A percentile compares a stretch with the other conserved stretches of the same genome.
phyloP scores from a whole-genome alignment of 495 filamentous ascomycete species.

The Penicillium argentinense region DNA sequence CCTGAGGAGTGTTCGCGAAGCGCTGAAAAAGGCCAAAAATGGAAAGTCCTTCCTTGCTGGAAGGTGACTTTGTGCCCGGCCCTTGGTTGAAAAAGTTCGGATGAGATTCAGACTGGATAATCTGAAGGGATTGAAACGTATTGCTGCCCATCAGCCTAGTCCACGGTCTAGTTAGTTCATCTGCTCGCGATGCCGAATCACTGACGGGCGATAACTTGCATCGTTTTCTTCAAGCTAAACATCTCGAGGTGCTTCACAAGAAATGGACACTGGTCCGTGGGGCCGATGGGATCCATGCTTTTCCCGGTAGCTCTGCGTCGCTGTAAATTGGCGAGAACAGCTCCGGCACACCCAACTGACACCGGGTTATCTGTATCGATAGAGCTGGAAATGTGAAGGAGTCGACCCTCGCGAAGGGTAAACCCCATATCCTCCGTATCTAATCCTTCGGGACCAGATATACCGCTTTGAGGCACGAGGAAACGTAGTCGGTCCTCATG shows the following conservation, averaged over 20 bases:
- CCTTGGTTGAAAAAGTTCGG: conserved; percentile 83
- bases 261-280: conserved; percentile 52
- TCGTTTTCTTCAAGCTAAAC: conserved; percentile 72
- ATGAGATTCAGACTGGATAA: conserved; percentile 80
- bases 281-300: conserved; percentile 56
- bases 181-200: neutral
- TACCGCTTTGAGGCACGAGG: conserved; percentile 56
- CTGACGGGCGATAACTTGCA: conserved; percentile 50
- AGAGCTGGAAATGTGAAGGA: conserved; percentile 69
- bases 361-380: conserved; percentile 78
- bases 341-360: conserved; percentile 81
- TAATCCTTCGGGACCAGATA: conserved; percentile 44
- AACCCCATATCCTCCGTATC: conserved; percentile 48
- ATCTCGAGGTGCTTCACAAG: conserved; percentile 67
- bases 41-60: conserved; percentile 86
- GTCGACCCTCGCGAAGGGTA: conserved; percentile 57
- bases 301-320: conserved; percentile 63
- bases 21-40: conserved; percentile 80
- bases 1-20: conserved; percentile 79
- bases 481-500: conserved; percentile 45
- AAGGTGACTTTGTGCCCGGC: conserved; percentile 62
- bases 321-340: conserved; percentile 76
- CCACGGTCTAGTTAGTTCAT: neutral
- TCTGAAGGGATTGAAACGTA: conserved; percentile 79
- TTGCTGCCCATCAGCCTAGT: conserved; percentile 76